Evolutionary conservation across 2,329 filamentous ascomycete genomes (phyloP).

Genomic region (Monosporascus sp.): DNA sequence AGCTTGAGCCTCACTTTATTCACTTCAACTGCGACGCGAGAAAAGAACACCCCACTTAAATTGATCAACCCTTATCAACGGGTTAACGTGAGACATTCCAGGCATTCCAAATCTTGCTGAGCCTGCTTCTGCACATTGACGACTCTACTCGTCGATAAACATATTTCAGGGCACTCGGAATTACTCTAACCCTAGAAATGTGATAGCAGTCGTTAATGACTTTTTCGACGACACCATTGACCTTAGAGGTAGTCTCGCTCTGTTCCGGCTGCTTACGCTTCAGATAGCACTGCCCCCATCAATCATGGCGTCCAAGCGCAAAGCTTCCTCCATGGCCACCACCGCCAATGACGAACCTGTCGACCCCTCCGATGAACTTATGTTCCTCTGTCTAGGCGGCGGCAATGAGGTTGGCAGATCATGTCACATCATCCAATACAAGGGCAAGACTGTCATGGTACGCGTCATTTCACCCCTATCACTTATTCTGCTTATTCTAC

Average conservation of each 20-base stretch:
- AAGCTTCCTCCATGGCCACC: conserved; percentile 70
- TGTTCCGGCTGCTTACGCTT: background rate
- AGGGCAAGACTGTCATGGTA: conserved; percentile 99
- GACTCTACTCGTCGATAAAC: background rate
- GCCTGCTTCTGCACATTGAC: background rate
- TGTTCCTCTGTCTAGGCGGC: conserved; percentile 89
- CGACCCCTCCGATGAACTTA: conserved; percentile 88
- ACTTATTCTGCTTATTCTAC: background rate
- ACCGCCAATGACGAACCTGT: conserved; percentile 73
- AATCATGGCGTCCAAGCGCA: conserved; percentile 87
- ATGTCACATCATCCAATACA: conserved; percentile 98
- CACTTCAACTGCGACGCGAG: too few species aligned
- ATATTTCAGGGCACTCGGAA: background rate
- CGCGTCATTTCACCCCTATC: conserved; percentile 24
- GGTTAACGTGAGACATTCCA: too few species aligned
- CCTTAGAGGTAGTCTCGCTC: too few species aligned
- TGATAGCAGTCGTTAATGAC: too few species aligned
- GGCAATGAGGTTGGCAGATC: conserved; percentile 96
- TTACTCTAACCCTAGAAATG: background rate
- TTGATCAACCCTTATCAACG: too few species aligned
- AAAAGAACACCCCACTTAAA: too few species aligned
- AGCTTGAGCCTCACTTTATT: too few species aligned
- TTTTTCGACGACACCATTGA: too few species aligned
- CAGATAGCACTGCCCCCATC: background rate
- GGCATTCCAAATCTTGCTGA: too few species aligned